These are phyloP conservation scores for Fusarium piperis DNA, from an alignment of 2,329 filamentous ascomycete genomes.

Conservation along the genomic window DNA sequence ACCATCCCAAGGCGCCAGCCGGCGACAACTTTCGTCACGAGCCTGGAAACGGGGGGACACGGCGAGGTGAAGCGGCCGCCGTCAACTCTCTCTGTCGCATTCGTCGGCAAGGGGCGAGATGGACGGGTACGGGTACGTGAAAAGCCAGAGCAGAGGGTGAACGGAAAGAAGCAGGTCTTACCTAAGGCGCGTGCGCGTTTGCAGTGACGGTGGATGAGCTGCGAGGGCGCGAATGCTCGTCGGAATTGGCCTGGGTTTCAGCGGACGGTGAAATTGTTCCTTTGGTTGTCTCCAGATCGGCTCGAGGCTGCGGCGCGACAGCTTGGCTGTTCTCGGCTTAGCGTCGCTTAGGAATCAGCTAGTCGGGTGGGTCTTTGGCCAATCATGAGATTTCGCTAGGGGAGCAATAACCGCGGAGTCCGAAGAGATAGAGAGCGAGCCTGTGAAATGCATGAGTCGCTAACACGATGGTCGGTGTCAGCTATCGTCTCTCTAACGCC, in stretches of 20 bases:
- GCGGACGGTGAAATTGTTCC: conserved; percentile 43
- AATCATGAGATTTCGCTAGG: conserved; percentile 37
- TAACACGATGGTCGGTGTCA: conserved; percentile 3
- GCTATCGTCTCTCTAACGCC: conserved; percentile 3
- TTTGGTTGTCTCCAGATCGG: conserved; percentile 32
- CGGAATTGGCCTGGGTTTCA: conserved; percentile 47
- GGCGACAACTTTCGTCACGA: conserved; percentile 7
- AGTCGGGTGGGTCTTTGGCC: conserved; percentile 25
- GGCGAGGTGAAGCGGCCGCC: conserved; percentile 30
- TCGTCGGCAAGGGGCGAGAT: conserved; percentile 12
- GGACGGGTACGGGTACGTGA: conserved; percentile 25
- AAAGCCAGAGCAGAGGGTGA: conserved; percentile 21
- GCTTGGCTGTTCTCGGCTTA: conserved; percentile 45
- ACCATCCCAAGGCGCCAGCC: conserved; percentile 30
- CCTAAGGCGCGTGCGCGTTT: conserved; percentile 44
- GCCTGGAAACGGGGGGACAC: conserved; percentile 14
- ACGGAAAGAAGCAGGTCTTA: conserved; percentile 44
- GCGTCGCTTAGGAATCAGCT: conserved; percentile 34
- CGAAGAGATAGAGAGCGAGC: not conserved
- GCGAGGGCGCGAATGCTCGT: conserved; percentile 42
- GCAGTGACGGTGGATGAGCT: conserved; percentile 40
- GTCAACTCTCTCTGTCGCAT: conserved; percentile 35
- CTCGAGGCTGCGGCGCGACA: conserved; percentile 32
- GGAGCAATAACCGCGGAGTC: not conserved
- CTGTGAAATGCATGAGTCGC: not conserved